A percentile compares a stretch with the other conserved stretches of the same genome.
Conservation (phyloP, 1,139 yeast species). For the Pichia sp. region DNA sequence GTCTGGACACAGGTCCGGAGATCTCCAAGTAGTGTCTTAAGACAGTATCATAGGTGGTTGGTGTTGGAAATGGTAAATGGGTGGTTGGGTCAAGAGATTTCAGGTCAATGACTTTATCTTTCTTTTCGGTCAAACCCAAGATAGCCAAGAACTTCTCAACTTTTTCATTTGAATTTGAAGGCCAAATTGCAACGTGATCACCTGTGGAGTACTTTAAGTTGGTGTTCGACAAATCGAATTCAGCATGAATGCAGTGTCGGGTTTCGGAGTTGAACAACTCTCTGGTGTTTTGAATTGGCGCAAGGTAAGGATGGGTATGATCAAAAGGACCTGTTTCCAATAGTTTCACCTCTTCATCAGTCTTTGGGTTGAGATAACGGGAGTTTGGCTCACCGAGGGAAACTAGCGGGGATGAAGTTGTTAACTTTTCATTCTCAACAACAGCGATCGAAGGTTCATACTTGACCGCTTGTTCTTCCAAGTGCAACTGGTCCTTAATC, state of each 20-base stretch:
- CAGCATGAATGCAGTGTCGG: conserved; percentile 86
- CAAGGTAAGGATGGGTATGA: conserved; percentile 77
- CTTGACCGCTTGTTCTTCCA: conserved; percentile 70
- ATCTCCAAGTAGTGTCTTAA: conserved; percentile 87
- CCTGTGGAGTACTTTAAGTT: conserved; percentile 88
- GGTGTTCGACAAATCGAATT: conserved; percentile 72
- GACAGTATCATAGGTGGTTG: conserved; percentile 84
- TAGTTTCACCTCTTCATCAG: conserved; percentile 34
- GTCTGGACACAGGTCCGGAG: conserved; percentile 91
- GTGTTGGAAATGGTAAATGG: conserved; percentile 74
- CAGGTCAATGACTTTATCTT: conserved; percentile 56
- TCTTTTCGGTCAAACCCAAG: conserved; percentile 54
- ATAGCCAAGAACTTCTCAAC: conserved; percentile 60
- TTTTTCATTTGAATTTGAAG: conserved; percentile 79
- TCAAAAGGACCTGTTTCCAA: conserved; percentile 74
- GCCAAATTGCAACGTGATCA: conserved; percentile 94
- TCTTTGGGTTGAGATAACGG: conserved; percentile 46
- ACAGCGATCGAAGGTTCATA: conserved; percentile 69
- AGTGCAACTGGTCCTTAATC: conserved; percentile 58
- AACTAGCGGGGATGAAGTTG: conserved; percentile 39
- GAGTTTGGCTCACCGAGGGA: conserved; percentile 83
- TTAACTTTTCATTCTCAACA: conserved; percentile 30
- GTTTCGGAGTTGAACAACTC: conserved; percentile 63
- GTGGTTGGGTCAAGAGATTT: conserved; percentile 66
- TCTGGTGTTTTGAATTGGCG: conserved; percentile 54